Percentiles rank a stretch among this genome's conserved stretches.
Evolutionary conservation across 2,329 filamentous ascomycete genomes (phyloP).

Genomic region (Tricladium varicosporioides): DNA sequence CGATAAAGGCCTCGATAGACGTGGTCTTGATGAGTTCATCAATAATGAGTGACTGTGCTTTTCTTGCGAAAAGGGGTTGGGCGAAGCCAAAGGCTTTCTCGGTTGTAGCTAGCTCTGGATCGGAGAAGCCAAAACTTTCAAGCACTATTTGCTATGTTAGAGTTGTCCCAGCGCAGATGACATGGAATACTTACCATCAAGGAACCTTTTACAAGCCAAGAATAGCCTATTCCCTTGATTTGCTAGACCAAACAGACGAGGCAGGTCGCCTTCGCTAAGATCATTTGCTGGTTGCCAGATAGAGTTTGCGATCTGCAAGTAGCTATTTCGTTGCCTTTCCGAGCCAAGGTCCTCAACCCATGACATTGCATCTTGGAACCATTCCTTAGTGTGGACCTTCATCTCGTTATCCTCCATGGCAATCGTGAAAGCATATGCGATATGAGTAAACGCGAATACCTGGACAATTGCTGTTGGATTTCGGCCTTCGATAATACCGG

Average conservation of each 20-base stretch:
- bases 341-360: slow-evolving; percentile 21
- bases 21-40: slow-evolving; percentile 22
- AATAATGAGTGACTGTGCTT: slow-evolving; percentile 21
- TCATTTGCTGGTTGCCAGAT: slow-evolving; percentile 25
- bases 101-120: neutral
- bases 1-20: slow-evolving; percentile 22
- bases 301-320: slow-evolving; percentile 21
- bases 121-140: slow-evolving; percentile 16
- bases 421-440: slow-evolving; percentile 27
- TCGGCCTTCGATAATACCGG: slow-evolving; percentile 25
- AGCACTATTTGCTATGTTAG: slow-evolving; percentile 17
- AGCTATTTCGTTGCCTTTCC: slow-evolving; percentile 18
- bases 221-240: slow-evolving; percentile 13
- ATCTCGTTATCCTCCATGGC: slow-evolving; percentile 20
- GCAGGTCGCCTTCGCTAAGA: neutral
- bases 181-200: slow-evolving; percentile 22
- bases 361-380: slow-evolving; percentile 24
- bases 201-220: slow-evolving; percentile 20
- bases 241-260: neutral
- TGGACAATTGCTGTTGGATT: slow-evolving; percentile 26
- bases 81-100: slow-evolving; percentile 9
- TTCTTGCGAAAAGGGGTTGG: slow-evolving; percentile 17
- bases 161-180: neutral
- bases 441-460: slow-evolving; percentile 29
- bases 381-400: slow-evolving; percentile 20